Evolutionary conservation across 352 stramenopile species (phyloP), one percentile per base, ranked within the genome.

Genomic region (Chrysophaeum taylorii): DNA sequence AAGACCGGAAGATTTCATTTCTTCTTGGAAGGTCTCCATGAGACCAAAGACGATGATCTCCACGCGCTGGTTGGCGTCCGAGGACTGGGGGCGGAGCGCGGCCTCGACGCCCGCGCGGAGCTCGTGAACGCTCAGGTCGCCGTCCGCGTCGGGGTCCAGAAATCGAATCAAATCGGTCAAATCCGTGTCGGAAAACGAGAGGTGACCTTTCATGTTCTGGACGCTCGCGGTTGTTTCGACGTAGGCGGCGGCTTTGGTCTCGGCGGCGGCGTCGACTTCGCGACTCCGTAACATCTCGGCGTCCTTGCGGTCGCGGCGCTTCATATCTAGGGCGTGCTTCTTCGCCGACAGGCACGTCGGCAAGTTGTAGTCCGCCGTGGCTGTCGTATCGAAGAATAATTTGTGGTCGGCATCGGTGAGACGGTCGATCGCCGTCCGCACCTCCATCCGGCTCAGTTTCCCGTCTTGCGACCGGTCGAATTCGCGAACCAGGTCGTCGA

Each of bases 91-190:
- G 9, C 12, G 38, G 25, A 70, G 18, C 21, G 48, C 69, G 16
- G n/a, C 21, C 21, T 39, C 14, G 18, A 73, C 25, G 18, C 53
- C 68, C n/a, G 45, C 68, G n/a, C 69, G 18, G 35, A 72, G 53
- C 31, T 73, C 69, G 25, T 43, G 27, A 25, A 60, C 36, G 5
- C 9, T 36, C 21, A 73, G 35, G 69, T 71, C 38, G n/a, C 60
- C 69, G 69, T 73, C 69, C 7, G 69, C 69, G 69, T 73, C 48
- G 4, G 69, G 60, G 57, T 73, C 69, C 29, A 73, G 52, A 39
- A 43, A 71, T 7, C 69, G 53, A 35, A 69, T 23, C 33, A 73
- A 29, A 23, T 69, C 54, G 23, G 54, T 60, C n/a, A 73, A 42
- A 37, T 73, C 69, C 31, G 70, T 41, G 23, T 70, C 60, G n/a